Evolutionary conservation across 306 rosid species (phyloP).

Genomic region (Ceratonia siliqua): DNA sequence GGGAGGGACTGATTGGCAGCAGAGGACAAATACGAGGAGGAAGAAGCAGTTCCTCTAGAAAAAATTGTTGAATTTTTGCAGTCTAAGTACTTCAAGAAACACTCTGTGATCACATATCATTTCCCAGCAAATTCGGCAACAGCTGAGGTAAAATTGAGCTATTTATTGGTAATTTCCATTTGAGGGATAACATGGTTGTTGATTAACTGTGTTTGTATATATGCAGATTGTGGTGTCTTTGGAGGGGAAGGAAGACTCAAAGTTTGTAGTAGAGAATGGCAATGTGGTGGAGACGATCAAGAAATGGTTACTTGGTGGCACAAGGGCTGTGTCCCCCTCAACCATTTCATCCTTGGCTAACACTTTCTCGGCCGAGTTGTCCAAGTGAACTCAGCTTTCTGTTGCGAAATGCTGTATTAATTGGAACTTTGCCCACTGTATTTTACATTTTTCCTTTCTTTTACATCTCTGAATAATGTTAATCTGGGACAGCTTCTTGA

Average conservation of each 20-base stretch:
- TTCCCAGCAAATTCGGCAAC: constrained; percentile 64
- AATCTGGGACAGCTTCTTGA: neutral
- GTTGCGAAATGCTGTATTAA: constrained; percentile 10
- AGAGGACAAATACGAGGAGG: constrained; percentile 93
- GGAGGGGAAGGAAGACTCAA: constrained; percentile 78
- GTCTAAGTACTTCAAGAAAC: constrained; percentile 71
- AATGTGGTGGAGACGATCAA: constrained; percentile 81
- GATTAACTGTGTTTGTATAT: constrained; percentile 4
- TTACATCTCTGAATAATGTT: neutral
- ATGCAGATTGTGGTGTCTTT: constrained; percentile 62
- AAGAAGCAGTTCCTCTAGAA: constrained; percentile 82
- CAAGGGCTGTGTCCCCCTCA: constrained; percentile 65
- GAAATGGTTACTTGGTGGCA: constrained; percentile 92
- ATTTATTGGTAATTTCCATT: neutral
- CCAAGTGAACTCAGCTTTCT: constrained; percentile 47
- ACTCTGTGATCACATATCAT: constrained; percentile 63
- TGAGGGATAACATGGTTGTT: neutral
- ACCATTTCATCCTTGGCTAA: constrained; percentile 70
- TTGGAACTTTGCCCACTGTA: neutral
- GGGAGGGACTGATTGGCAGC: constrained; percentile 93
- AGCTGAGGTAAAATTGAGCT: constrained; percentile 60
- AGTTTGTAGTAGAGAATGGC: constrained; percentile 65
- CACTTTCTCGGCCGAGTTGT: constrained; percentile 54
- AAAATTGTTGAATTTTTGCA: constrained; percentile 78
- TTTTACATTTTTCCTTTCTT: neutral